Evolutionary conservation across 1,284 basidiomycete species (phyloP), one percentile per base, ranked within the genome.

Genomic region (Apiotrichum porosum): DNA sequence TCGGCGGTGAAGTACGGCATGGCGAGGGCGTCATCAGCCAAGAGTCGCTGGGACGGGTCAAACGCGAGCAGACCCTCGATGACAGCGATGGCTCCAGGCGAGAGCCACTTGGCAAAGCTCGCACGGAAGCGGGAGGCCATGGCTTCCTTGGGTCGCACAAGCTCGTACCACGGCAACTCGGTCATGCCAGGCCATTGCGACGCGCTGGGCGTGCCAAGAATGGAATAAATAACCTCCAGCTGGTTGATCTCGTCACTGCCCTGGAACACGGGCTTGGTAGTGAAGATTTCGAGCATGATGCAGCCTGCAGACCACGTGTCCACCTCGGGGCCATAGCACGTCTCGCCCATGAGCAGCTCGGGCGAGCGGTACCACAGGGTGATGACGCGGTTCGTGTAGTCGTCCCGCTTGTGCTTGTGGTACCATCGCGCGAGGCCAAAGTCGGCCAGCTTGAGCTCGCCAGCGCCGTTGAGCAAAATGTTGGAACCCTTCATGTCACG

Each of bases 271-370:
- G 93, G 92, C 61, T 89, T 92, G 70, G 89, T 88, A 17, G 86
- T 88, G 71, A 91, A 98, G 6, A 99, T 79, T 72, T 99, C 97
- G 31, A 98, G 81, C 84, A 98, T 97, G 65, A 99, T 98, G 70
- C 94, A 98, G 22, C 95, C 95, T 12, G 94, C 95, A 67, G 92
- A 95, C 95, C 95, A 99, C 84, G 95, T 95, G 66, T 99, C 95
- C n/a, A 99, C 94, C 65, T 97, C 95, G 3, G 90, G 85, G 1
- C 93, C 94, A 73, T 99, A 99, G 18, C 91, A 83, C 2, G 95
- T 98, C 39, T 92, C 91, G 15, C 95, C 97, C 58, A 98, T 84
- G 33, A 99, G 75, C 39, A 99, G 77, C 71, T 99, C 97, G 4
- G 94, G 95, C 5, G 91, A 89, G 37, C 95, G 83, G 74, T 99